Base-by-base conservation (phyloP, 495 filamentous ascomycete species). In the Penicillium pulvis region DNA sequence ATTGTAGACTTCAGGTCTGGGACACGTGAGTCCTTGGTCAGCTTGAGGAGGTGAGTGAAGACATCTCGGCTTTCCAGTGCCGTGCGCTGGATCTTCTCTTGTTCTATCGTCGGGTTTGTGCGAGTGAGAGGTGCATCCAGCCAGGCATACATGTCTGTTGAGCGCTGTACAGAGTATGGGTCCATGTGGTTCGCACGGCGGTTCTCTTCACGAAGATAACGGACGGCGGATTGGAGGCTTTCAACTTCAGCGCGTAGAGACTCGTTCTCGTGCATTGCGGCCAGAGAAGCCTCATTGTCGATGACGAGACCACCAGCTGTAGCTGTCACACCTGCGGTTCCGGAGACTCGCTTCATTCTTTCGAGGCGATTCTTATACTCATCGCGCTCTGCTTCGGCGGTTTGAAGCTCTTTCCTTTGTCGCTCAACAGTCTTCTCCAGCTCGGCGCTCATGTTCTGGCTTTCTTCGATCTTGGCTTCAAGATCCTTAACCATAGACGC, bases 161-260 rank as follows among this genome's bases (percentile, higher is more conserved):
- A 73, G 36, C 85, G 87, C 60, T 86, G 83, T 48, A 83, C 71
- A 16, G 76, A 77, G 33, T 83, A 78, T 14, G 87, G 81, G 63
- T 90, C 85, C 23, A 81, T 79, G 23, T 86, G 67, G 30, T 85
- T 82, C 3, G 85, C 78, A 28, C 88, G 83, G n/a, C 83, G 76
- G 66, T 86, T 91, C 54, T 94, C 91, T 55, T 91, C 87, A 24
- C 90, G 83, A 23, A 96, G 75, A 73, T 86, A 93, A 46, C 87
- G 85, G 16, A 97, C 85, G 0, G 91, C 86, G 2, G 87, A 83
- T 71, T 92, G 85, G 8, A 96, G 81, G 55, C 76, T 81, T 20
- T 76, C 67, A 43, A 96, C 91, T 55, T 92, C 86, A 20, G 79
- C 73, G 59, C 86, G 88, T 28, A 93, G 85, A 16, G 75, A 72